Evolutionary conservation across 2,329 filamentous ascomycete genomes (phyloP), one percentile per base, ranked within the genome.

Genomic region (Leptographium flavum): DNA sequence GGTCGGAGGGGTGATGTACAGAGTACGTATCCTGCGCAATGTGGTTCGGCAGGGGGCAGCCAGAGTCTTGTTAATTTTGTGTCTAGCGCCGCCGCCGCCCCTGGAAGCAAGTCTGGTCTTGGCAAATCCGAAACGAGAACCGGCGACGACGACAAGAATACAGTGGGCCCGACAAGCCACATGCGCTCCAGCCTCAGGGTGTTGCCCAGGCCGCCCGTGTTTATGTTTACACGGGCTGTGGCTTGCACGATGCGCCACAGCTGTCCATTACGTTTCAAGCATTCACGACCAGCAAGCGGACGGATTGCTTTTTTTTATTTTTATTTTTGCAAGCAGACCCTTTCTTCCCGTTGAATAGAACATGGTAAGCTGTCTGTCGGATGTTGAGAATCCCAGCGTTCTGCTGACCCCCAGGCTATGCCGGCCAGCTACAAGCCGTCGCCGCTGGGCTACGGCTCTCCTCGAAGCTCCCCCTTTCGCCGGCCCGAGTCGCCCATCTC

Each of bases 371-470:
- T n/a, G n/a, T n/a, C n/a, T n/a, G n/a, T n/a, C n/a, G n/a, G n/a
- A n/a, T n/a, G n/a, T n/a, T n/a, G n/a, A n/a, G n/a, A n/a, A n/a
- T n/a, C n/a, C n/a, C n/a, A n/a, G n/a, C n/a, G n/a, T n/a, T n/a
- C n/a, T n/a, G n/a, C n/a, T n/a, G n/a, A n/a, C n/a, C n/a, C n/a
- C n/a, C 57, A 73, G 76, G 71, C 68, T 59, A 71, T 68, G 60
- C 69, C 65, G 47, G 58, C 68, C 42, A 66, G 74, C 47, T 85
- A 81, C 62, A 84, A 83, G 60, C 79, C 80, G 14, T 84, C 81
- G 22, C 79, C 79, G 45, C 64, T 85, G 49, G 80, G 80, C 49
- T 84, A 82, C 63, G 79, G 79, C 52, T 81, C 82, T 39, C 73
- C 76, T 53, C 76, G 83, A 58, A 73, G 66, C 56, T 81, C 77